Percentiles rank a stretch among this genome's conserved stretches.
Evolutionary conservation across 2,329 filamentous ascomycete genomes (phyloP).

Genomic region (Xylariaceae sp.): DNA sequence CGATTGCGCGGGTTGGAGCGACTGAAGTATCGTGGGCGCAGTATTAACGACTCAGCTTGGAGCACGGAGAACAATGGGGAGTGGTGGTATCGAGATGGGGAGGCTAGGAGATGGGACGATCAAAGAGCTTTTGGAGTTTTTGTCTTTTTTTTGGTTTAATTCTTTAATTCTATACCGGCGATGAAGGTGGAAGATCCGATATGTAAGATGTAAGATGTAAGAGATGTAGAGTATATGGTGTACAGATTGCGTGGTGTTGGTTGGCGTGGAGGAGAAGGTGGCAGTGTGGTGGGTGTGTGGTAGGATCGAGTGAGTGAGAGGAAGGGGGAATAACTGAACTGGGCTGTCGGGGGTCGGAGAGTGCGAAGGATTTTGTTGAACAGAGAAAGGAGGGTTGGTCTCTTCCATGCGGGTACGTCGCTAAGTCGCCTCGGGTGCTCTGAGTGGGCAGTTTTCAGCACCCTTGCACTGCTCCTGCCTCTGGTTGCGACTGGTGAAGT

Average conservation of each 20-base stretch:
- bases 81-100: not conserved
- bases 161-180: constrained; percentile 16
- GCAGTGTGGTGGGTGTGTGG: constrained; percentile 19
- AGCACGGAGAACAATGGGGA: constrained; percentile 16
- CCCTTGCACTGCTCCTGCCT: not conserved
- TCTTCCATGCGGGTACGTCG: constrained; percentile 10
- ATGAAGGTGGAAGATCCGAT: not conserved
- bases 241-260: constrained; percentile 17
- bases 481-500: constrained; percentile 8
- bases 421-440: constrained; percentile 19
- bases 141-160: constrained; percentile 8
- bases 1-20: constrained; percentile 11
- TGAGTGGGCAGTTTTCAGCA: constrained; percentile 9
- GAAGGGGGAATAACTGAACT: constrained; percentile 18
- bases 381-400: constrained; percentile 18
- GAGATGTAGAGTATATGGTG: constrained; percentile 8
- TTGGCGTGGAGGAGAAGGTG: constrained; percentile 19
- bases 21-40: constrained; percentile 4
- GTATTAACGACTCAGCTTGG: constrained; percentile 17
- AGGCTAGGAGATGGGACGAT: constrained; percentile 6
- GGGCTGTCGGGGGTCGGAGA: constrained; percentile 20
- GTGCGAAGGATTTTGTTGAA: constrained; percentile 25
- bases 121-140: constrained; percentile 15
- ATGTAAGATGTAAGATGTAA: too few relatives aligned
- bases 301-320: constrained; percentile 24